Conservation (phyloP, 768 basidiomycete species). For the Suillus occidentalis region DNA sequence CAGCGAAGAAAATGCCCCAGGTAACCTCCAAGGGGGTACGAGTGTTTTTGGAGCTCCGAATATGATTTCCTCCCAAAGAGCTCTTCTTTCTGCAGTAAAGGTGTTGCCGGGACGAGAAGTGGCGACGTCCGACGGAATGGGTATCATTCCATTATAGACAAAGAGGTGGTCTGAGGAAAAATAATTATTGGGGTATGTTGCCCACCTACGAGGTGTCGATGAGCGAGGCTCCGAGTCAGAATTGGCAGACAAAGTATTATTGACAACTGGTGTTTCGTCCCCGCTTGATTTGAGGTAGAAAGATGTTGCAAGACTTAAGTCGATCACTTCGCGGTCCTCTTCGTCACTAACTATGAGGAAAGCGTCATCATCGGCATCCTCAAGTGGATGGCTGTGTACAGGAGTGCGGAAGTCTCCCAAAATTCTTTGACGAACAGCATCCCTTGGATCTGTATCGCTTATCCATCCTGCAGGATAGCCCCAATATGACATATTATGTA, state of each 20-base stretch:
- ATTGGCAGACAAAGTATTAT: conserved; percentile 6
- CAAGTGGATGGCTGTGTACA: conserved; percentile 15
- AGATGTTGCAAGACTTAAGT: conserved; percentile 15
- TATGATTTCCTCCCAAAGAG: conserved; percentile 42
- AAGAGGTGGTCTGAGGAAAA: conserved; percentile 61
- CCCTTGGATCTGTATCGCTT: conserved; percentile 50
- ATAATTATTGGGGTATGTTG: conserved; percentile 55
- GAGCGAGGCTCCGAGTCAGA: not conserved
- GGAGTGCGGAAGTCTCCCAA: conserved; percentile 35
- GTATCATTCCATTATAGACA: conserved; percentile 42
- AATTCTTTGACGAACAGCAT: conserved; percentile 49
- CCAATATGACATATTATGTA: conserved; percentile 65
- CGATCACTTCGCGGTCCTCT: conserved; percentile 38
- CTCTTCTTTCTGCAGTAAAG: conserved; percentile 35
- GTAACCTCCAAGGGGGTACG: conserved; percentile 25
- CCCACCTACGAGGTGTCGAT: conserved; percentile 49
- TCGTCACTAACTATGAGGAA: conserved; percentile 40
- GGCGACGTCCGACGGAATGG: conserved; percentile 34
- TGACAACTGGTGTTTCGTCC: not conserved
- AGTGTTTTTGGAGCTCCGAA: conserved; percentile 11
- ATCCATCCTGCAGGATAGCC: conserved; percentile 81
- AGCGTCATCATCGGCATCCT: conserved; percentile 23
- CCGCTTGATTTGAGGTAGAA: not conserved
- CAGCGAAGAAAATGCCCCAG: conserved; percentile 23
- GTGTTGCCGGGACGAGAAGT: conserved; percentile 31